Evolutionary conservation across 805 yeast genomes (phyloP).

Genomic region (Candida endomychidarum): DNA sequence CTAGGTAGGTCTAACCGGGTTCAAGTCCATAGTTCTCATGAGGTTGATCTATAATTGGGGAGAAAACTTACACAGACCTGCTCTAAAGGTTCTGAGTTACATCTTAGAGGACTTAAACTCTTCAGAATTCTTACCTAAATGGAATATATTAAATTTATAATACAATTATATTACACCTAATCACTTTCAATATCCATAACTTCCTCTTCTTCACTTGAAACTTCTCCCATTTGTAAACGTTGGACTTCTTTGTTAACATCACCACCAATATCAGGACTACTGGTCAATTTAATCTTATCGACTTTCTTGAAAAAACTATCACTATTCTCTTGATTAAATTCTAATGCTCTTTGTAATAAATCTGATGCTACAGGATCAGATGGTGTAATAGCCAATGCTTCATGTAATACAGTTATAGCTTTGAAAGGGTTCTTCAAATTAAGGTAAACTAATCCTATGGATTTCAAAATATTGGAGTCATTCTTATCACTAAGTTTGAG

Average conservation of each 20-base stretch:
- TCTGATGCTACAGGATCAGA: conserved; percentile 85
- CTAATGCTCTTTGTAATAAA: conserved; percentile 74
- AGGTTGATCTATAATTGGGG: no score
- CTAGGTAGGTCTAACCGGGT: no score
- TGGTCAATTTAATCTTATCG: conserved; percentile 3
- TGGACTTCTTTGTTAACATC: conserved; percentile 29
- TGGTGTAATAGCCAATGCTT: conserved; percentile 75
- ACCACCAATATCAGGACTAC: conserved; percentile 5
- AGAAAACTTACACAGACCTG: no score
- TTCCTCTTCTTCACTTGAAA: conserved; percentile 48
- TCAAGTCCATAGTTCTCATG: no score
- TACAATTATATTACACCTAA: conserved; percentile 17
- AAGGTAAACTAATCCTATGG: conserved; percentile 81
- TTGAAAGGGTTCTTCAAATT: conserved; percentile 61
- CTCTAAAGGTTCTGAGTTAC: no score
- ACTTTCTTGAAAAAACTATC: conserved; percentile 19
- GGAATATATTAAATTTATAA: no score
- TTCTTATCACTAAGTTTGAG: conserved; percentile 67
- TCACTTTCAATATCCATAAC: conserved; percentile 63
- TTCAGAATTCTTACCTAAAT: no score
- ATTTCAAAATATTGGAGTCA: conserved; percentile 68
- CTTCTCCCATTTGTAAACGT: conserved; percentile 45
- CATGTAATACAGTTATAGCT: conserved; percentile 77
- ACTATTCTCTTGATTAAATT: conserved; percentile 44
- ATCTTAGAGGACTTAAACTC: no score